A percentile compares a stretch with the other conserved stretches of the same genome.
These are phyloP conservation scores for Balakata baccata DNA, from an alignment of 345 rosid species.

Conservation along the genomic window DNA sequence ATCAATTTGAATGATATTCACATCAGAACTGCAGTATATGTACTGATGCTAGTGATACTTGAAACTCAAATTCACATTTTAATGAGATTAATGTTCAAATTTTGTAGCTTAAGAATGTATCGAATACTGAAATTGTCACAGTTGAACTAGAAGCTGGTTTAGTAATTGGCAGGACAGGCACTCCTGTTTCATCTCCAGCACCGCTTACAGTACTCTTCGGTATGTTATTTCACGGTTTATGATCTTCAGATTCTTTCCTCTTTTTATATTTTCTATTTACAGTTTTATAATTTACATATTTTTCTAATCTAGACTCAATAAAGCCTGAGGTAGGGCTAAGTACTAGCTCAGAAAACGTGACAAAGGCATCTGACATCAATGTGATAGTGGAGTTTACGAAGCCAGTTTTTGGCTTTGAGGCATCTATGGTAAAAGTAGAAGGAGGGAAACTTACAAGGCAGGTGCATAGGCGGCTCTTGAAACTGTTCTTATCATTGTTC, in stretches of 20 bases:
- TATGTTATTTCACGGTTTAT: constrained; percentile 13
- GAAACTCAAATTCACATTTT: neutral
- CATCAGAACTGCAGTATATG: neutral
- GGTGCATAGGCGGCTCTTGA: constrained; percentile 35
- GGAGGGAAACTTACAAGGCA: constrained; percentile 60
- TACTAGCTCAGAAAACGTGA: constrained; percentile 37
- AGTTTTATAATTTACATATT: constrained; percentile 10
- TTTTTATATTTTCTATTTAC: neutral
- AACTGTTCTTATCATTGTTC: constrained; percentile 8
- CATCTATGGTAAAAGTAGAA: constrained; percentile 37
- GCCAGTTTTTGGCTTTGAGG: constrained; percentile 53
- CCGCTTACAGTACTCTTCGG: constrained; percentile 47
- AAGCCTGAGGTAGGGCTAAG: constrained; percentile 43
- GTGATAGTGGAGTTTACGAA: constrained; percentile 48
- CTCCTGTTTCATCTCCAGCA: constrained; percentile 37
- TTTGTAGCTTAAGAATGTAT: constrained; percentile 42
- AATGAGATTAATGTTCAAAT: constrained; percentile 9
- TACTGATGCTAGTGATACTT: neutral
- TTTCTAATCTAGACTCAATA: constrained; percentile 29
- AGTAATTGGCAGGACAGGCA: constrained; percentile 40
- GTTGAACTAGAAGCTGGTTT: constrained; percentile 35
- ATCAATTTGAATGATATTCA: neutral
- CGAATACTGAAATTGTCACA: constrained; percentile 36
- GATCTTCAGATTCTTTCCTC: neutral
- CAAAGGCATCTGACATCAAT: constrained; percentile 36